A percentile compares a stretch with the other conserved stretches of the same genome.
Evolutionary conservation across 2,329 filamentous ascomycete species (phyloP).

Genomic region (Coniochaeta sp.): DNA sequence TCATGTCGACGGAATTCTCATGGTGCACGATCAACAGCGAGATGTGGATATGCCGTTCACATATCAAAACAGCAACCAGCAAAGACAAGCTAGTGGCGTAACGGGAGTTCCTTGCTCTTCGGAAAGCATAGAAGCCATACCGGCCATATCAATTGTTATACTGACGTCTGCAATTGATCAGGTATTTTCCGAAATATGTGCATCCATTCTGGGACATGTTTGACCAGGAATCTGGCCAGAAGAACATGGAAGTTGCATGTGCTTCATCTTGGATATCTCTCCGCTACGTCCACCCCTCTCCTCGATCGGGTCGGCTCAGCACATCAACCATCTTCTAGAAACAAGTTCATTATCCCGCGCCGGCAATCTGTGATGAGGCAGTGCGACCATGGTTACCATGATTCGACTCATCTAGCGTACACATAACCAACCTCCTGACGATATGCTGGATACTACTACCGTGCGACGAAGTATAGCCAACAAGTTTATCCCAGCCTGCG

Average conservation of each 20-base stretch:
- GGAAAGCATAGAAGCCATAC: too few species aligned
- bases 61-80: too few species aligned
- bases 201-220: background rate
- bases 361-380: constrained; percentile 1
- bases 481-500: constrained; percentile 3
- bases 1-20: background rate
- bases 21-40: background rate
- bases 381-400: background rate
- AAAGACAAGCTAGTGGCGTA: too few species aligned
- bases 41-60: background rate
- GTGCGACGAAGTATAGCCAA: background rate
- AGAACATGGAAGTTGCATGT: background rate
- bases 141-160: too few species aligned
- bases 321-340: background rate
- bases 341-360: constrained; percentile 1
- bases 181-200: background rate
- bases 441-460: too few species aligned
- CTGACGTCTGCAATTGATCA: background rate
- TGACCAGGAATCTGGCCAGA: background rate
- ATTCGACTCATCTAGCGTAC: background rate
- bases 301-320: background rate
- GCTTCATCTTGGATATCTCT: constrained; percentile 1
- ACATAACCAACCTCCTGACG: background rate
- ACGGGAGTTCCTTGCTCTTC: too few species aligned
- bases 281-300: background rate